Evolutionary conservation across 768 basidiomycete species (phyloP).

Genomic region (Lentinula sp.): DNA sequence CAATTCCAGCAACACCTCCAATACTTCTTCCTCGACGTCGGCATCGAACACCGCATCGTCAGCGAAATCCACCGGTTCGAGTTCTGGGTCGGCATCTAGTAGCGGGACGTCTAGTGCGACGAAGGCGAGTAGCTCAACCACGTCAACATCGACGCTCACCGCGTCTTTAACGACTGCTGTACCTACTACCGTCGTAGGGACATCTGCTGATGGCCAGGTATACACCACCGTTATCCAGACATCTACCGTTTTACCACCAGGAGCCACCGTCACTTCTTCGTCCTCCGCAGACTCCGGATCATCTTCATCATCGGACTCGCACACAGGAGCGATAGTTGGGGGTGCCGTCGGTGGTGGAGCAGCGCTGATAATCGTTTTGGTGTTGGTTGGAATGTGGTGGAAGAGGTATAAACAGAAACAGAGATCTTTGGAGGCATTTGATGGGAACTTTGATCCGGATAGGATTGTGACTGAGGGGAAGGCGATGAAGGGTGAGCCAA

Average conservation of each 20-base stretch:
- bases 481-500: background rate
- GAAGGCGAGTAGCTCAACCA: background rate
- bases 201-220: background rate
- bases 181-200: background rate
- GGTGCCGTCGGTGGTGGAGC: background rate
- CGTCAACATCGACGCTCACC: background rate
- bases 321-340: background rate
- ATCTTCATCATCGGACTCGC: background rate
- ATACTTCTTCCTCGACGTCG: background rate
- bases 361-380: background rate
- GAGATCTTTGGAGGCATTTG: background rate
- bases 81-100: background rate
- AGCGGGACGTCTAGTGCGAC: background rate
- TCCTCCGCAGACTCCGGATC: background rate
- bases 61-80: background rate
- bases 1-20: background rate
- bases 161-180: background rate
- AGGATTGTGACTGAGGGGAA: background rate
- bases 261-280: background rate
- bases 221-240: background rate
- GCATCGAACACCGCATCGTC: background rate
- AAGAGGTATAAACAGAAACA: background rate
- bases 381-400: background rate
- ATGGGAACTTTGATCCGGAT: slow-evolving; percentile 5
- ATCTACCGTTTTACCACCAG: background rate